A percentile compares a stretch with the other conserved stretches of the same genome.
Evolutionary conservation across 495 filamentous ascomycete genomes (phyloP).

Genomic region (Podospora conica): DNA sequence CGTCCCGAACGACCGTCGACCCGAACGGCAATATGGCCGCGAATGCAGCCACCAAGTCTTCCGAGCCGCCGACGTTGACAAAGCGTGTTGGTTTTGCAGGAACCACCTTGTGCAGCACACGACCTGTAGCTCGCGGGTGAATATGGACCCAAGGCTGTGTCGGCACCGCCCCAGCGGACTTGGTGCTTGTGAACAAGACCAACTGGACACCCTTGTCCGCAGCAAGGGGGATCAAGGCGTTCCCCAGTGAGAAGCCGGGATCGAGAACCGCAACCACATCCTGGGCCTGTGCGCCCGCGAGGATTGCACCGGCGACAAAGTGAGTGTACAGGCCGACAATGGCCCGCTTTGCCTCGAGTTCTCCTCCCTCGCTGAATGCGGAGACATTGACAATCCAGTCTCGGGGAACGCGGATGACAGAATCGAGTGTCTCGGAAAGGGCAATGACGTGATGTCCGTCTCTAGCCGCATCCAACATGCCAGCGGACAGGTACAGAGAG

Average conservation of each 20-base stretch:
- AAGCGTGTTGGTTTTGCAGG: not conserved
- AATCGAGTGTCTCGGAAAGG: not conserved
- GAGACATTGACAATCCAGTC: not conserved
- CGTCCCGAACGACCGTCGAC: not conserved
- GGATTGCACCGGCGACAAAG: not conserved
- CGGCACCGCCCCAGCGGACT: not conserved
- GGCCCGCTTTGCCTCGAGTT: not conserved
- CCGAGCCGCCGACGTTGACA: not conserved
- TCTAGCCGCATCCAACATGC: not conserved
- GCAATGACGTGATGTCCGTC: not conserved
- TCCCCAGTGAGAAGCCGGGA: conserved; percentile 1
- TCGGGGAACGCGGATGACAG: not conserved
- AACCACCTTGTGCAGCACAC: not conserved
- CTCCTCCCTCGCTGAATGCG: too few relatives aligned
- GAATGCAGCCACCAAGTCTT: not conserved
- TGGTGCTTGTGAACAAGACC: conserved; percentile 1
- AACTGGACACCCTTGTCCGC: conserved; percentile 2
- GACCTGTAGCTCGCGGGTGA: not conserved
- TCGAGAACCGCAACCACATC: conserved; percentile 3
- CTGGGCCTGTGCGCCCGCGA: not conserved
- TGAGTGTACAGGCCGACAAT: not conserved
- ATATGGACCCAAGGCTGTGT: not conserved
- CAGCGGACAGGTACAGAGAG: conserved; percentile 1
- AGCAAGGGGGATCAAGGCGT: not conserved
- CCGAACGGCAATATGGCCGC: not conserved